phyloP scores from a whole-genome alignment of 2,329 filamentous ascomycete species.

The Xylaria sp. region DNA sequence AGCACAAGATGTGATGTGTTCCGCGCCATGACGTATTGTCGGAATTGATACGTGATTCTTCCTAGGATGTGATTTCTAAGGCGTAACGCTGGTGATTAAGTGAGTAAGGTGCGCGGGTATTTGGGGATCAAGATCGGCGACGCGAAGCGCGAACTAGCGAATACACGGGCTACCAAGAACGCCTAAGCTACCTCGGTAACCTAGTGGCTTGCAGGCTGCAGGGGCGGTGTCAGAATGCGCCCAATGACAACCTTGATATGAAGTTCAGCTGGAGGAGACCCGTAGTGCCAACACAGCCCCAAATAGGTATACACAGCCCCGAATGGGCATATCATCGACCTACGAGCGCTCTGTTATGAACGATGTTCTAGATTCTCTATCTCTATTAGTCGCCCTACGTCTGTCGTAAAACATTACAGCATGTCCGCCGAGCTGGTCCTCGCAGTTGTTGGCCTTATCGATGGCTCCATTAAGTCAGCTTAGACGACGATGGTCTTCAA shows the following conservation, averaged over 20 bases:
- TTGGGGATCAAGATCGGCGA: not conserved
- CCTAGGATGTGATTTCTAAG: not conserved
- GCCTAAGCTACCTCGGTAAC: not conserved
- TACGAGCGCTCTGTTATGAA: not conserved
- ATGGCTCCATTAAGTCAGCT: slow-evolving; percentile 15
- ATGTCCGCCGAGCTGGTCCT: slow-evolving; percentile 10
- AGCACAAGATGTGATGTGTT: slow-evolving; percentile 3
- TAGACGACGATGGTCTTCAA: not conserved
- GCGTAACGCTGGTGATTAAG: not conserved
- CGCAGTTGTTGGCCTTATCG: slow-evolving; percentile 5
- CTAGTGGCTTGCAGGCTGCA: not conserved
- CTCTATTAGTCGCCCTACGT: not conserved
- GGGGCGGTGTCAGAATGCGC: not conserved
- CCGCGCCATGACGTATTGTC: not conserved
- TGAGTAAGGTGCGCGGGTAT: not conserved
- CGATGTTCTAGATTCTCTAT: not conserved
- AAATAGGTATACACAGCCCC: no score
- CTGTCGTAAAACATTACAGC: not conserved
- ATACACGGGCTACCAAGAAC: slow-evolving; percentile 9
- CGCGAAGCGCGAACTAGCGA: not conserved
- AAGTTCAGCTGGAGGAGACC: slow-evolving; percentile 6
- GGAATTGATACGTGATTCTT: not conserved
- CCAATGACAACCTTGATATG: not conserved
- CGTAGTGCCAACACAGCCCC: slow-evolving; percentile 6
- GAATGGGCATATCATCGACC: not conserved